Base-by-base conservation (phyloP, 495 filamentous ascomycete genomes). In the Penicillium atrosanguineum region DNA sequence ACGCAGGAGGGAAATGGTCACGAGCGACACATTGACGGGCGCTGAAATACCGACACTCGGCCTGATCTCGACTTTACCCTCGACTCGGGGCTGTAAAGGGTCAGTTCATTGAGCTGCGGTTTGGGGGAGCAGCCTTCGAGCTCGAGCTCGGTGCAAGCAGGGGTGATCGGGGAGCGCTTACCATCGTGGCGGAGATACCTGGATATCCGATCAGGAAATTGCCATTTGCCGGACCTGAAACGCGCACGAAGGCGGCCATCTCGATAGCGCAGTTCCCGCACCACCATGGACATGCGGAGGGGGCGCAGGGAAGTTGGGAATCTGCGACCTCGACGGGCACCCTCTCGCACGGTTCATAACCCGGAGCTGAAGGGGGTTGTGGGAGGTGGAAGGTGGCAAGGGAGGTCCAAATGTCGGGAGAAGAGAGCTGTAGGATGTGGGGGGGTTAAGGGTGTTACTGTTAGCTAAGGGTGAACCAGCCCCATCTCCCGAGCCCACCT, bases 41-140 rank as follows among this genome's bases (percentile, higher is more conserved):
- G 90, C 90, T 26, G 90, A 89, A 61, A 87, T 83, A 36, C 94
- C 94, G 36, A 83, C 75, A 58, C 80, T 79, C 31, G 94, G 95
- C 50, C 94, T 86, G 58, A 98, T 95, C 75, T 98, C 94, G 69
- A 98, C 94, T 72, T 95, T 97, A 51, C 94, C 94, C 75, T 96
- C 91, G 72, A 98, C 90, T 59, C 94, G 85, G 54, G 94, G 94
- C 90, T 97, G 64, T 52, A 44, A n/a, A 38, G 7, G 37, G 47
- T 46, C 15, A 50, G 29, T 54, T 37, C 53, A 19, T 46, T 25
- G 28, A 21, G 21, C 1, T 25, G 14, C 34, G 12, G 21, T 54
- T 29, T 38, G 26, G 18, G 18, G 31, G 40, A 25, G 47, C 38
- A 56, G 34, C 48, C 48, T 26, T 15, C 14, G 31, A 14, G 31